Base-by-base conservation (phyloP, 2,329 filamentous ascomycete species). In the Claviceps humidiphila region DNA sequence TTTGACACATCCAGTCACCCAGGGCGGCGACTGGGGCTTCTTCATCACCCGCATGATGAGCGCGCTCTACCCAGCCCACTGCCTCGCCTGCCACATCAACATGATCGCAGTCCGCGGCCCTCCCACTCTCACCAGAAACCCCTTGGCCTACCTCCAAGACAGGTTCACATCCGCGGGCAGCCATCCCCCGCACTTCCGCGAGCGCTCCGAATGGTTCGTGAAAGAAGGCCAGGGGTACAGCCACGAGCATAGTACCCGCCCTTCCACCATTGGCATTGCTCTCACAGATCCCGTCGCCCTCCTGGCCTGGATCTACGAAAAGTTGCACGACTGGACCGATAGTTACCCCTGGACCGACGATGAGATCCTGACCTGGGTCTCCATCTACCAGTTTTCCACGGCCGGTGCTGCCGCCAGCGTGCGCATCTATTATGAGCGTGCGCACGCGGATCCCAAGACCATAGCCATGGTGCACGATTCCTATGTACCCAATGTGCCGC, bases 301-400 rank as follows among this genome's bases (percentile, higher is more conserved):
- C 3, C 71, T 91, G 1, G 79, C 84, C 0, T 93, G 87, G 87
- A 81, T 91, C 38, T 86, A 86, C 58, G 87, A 91, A 67, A 91
- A 91, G 63, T 68, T 91, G 40, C 79, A 84, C 58, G 82, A 86
- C 58, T 91, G 86, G 87, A 82, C 81, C 0, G 85, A 90, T 59
- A 60, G 59, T 1, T 89, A 89, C 60, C 69, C 76, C 0, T 90
- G 85, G 85, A 84, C 79, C 0, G 82, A 88, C 55, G 84, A 89
- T 51, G 85, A 90, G 67, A 75, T 90, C 8, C 67, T 87, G 26
- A 87, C 81, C 0, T 91, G 85, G 87, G 67, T 89, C 1, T 79
- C 74, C 49, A 76, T 90, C 41, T 90, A 90, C 63, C 80, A 76
- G 62, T 89, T 89, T 47, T 82, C 78, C 8, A 75, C 69, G 0